Percentiles rank a stretch among this genome's conserved stretches.
Conservation (phyloP, 2,329 filamentous ascomycete genomes). For the Botrytis hyacinthi region DNA sequence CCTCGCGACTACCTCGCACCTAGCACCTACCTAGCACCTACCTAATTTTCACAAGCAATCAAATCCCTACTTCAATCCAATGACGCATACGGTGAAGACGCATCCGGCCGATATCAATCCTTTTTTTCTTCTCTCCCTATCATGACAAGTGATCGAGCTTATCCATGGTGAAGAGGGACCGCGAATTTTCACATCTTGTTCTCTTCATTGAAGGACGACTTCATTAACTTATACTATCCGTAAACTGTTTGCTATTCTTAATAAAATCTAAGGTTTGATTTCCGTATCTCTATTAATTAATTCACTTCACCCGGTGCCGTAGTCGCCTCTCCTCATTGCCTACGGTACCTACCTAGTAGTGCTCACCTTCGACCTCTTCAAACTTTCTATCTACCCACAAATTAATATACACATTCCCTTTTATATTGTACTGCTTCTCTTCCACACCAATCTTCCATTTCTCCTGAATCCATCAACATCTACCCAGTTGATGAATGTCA, state of each 20-base stretch:
- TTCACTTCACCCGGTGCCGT: neutral
- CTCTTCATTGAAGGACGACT: neutral
- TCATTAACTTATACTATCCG: neutral
- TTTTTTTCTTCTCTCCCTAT: neutral
- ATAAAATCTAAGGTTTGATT: neutral
- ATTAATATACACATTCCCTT: neutral
- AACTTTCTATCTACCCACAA: neutral
- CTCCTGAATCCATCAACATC: neutral
- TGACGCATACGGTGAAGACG: constrained; percentile 10
- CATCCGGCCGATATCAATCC: neutral
- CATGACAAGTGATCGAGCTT: neutral
- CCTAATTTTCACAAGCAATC: neutral
- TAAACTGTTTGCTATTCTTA: neutral
- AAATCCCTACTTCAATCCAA: neutral
- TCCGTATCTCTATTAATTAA: neutral
- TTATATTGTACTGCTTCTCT: neutral
- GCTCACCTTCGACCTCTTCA: neutral
- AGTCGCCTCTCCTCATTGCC: neutral
- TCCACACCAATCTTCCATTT: neutral
- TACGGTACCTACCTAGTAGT: neutral
- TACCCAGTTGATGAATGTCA: neutral
- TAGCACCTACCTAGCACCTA: neutral
- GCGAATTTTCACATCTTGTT: neutral
- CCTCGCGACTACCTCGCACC: neutral
- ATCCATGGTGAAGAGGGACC: neutral